Conservation (phyloP, 2,329 filamentous ascomycete species). For the Acephala macrosclerotiorum region DNA sequence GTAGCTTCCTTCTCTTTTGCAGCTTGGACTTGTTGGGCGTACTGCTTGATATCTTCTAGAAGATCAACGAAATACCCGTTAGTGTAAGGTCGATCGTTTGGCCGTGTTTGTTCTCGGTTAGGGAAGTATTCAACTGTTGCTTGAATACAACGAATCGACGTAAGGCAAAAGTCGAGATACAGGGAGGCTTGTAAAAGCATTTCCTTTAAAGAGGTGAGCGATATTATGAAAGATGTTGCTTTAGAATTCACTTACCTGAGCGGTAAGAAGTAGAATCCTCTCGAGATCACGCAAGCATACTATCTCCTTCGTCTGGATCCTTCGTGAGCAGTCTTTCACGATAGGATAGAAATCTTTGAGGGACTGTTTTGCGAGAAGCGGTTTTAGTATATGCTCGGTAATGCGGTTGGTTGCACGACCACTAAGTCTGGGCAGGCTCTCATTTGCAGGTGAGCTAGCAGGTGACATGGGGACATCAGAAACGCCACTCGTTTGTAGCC, state of each 20-base stretch:
- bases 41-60: conserved; percentile 89
- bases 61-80: conserved; percentile 97
- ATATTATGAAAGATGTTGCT: conserved; percentile 66
- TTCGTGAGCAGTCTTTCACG: conserved; percentile 78
- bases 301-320: conserved; percentile 85
- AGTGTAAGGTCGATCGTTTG: conserved; percentile 88
- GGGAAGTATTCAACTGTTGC: conserved; percentile 85
- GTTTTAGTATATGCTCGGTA: conserved; percentile 78
- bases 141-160: conserved; percentile 89
- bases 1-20: conserved; percentile 71
- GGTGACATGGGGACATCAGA: too few relatives aligned
- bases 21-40: conserved; percentile 83
- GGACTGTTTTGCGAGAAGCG: conserved; percentile 75
- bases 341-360: conserved; percentile 84
- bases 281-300: conserved; percentile 92
- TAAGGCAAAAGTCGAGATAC: conserved; percentile 90
- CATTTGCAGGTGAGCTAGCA: too few relatives aligned
- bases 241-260: conserved; percentile 82
- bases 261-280: conserved; percentile 89
- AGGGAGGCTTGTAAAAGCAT: conserved; percentile 72
- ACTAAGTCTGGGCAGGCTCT: conserved; percentile 68
- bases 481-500: too few relatives aligned
- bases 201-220: conserved; percentile 76
- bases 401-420: conserved; percentile 78
- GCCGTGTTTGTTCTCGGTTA: conserved; percentile 85